These are phyloP conservation scores for Agaricus bisporus DNA, from an alignment of 768 basidiomycete genomes.

Conservation along the genomic window DNA sequence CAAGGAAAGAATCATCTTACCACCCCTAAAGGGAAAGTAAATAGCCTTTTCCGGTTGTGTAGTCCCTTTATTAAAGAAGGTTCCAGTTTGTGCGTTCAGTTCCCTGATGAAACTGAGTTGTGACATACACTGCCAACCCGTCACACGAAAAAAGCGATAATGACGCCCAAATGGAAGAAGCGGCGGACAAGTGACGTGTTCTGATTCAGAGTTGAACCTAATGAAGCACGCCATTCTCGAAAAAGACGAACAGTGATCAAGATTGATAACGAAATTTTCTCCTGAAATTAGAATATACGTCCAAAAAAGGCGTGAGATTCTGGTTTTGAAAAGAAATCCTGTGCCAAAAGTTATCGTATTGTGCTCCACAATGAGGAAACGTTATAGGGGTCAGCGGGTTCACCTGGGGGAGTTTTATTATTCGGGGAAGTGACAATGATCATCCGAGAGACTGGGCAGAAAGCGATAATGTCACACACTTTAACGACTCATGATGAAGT, in stretches of 20 bases:
- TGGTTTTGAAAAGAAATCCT: not conserved
- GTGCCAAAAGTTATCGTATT: conserved; percentile 1
- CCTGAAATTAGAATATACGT: not conserved
- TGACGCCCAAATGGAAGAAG: conserved; percentile 4
- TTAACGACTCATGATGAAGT: not conserved
- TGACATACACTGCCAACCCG: not conserved
- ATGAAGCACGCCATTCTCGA: not conserved
- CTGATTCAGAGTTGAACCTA: not conserved
- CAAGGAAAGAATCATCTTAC: not conserved
- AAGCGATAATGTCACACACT: not conserved
- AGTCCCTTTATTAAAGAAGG: not conserved
- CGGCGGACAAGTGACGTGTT: not conserved
- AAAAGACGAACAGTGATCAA: conserved; percentile 1
- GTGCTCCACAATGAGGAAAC: conserved; percentile 1
- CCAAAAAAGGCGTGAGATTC: not conserved
- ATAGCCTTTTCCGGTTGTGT: conserved; percentile 3
- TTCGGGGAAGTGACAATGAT: not conserved
- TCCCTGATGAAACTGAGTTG: no score
- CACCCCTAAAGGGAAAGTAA: conserved; percentile 7
- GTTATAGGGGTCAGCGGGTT: not conserved
- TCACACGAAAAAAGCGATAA: not conserved
- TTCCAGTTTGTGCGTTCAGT: not conserved
- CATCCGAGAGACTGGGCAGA: not conserved
- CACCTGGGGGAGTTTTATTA: conserved; percentile 4
- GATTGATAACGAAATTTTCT: conserved; percentile 4